Base-by-base conservation (phyloP, 345 rosid genomes). In the Citrus cavaleriei region DNA sequence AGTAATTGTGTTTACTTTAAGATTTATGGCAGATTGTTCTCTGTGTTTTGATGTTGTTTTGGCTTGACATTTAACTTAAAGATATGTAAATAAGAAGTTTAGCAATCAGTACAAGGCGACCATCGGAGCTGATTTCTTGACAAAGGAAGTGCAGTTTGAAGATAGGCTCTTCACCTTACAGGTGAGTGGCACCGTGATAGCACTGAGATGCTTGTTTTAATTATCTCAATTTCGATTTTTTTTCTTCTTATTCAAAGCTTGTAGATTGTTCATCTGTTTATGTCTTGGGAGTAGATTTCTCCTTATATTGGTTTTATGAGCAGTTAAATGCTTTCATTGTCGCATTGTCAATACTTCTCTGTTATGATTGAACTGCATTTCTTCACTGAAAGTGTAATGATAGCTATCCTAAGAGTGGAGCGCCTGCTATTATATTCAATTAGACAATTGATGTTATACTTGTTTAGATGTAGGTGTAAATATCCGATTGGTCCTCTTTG, bases 41-140 rank as follows among this genome's bases (percentile, higher is more conserved):
- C n/a, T 66, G 55, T 18, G 5, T 35, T 46, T 18, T 68, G 54
- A 2, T 69, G 12, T 34, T 78, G 86, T 80, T 83, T 46, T 42
- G 66, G 81, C 77, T 86, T 75, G 67, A 83, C 79, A 35, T n/a
- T 34, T 68, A 8, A 28, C 78, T 82, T 90, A 64, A 49, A 95
- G 98, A 88, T 95, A 90, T 85, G 99, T 95, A 77, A 95, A 95
- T 85, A 89, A 89, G 82, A 95, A 91, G 86, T 95, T 94, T 82
- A 94, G 97, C 79, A 92, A 92, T 83, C 98, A 95, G 81, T 95
- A 95, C 82, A 95, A 95, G 80, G 98, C 99, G 0, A 93, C 98
- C 21, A 95, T 95, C 22, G 98, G 99, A 42, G 98, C 96, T 28
- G 99, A 95, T 85, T 95, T 95, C 79, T 89, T 95, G 86, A 92